Evolutionary conservation across 306 rosid species (phyloP), one percentile per base, ranked within the genome.

Genomic region (Prunus dulcis): DNA sequence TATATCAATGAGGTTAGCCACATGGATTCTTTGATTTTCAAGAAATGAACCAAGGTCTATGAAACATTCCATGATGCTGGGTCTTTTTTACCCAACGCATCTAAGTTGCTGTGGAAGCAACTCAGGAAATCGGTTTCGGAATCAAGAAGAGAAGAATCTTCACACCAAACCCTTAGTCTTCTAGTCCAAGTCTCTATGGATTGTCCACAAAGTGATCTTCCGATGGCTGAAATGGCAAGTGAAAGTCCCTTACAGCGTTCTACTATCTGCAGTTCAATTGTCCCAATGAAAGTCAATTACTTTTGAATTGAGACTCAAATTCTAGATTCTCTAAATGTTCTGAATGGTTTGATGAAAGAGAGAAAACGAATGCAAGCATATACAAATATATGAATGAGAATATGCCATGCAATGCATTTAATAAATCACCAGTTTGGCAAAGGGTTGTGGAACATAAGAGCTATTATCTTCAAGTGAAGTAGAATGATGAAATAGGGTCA

Each of bases 21-120:
- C 91, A 53, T 87, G 86, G 28, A 90, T 93, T 76, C 82, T 89
- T 28, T 83, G 89, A 46, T 78, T 88, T 76, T 84, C 88, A n/a
- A 91, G 96, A 81, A 93, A 93, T 27, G 79, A 86, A 61, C 89
- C 83, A 19, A 93, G 73, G 78, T 92, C 92, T 61, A 64, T 15
- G 82, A 92, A 92, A 77, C 91, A 80, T 56, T 92, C 83, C 84
- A 60, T 88, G 57, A 50, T 64, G 5, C 18, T 62, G 11, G 28
- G 22, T 6, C 76, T 15, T 32, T 32, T 69, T 47, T n/a, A 30
- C 78, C 74, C 63, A 64, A 69, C 1, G 58, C 76, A 75, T 84
- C 90, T 3, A 87, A 65, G 80, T 82, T 79, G 10, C 81, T 79
- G 61, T 84, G 78, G 34, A 91, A 89, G 70, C 82, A 52, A 11